Conservation (phyloP, 352 stramenopile genomes). For the Aphanomyces stellatus region DNA sequence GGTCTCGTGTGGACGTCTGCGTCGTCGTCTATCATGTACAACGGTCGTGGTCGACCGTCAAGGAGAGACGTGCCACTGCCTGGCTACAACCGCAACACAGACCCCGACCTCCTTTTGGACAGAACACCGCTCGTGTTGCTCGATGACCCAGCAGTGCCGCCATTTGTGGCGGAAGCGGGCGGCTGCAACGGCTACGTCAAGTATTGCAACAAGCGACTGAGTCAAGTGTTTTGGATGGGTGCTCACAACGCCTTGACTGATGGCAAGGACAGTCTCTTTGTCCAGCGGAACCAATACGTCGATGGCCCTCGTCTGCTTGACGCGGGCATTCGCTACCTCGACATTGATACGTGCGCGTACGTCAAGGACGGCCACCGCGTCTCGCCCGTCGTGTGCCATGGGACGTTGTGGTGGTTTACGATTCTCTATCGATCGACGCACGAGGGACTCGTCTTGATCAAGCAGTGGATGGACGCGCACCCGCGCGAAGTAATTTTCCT, state of each 20-base stretch:
- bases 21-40: too few relatives aligned
- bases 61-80: too few relatives aligned
- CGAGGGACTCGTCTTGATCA: background rate
- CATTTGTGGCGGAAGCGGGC: background rate
- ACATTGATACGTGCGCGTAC: background rate
- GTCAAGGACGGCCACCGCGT: background rate
- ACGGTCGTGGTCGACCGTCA: too few relatives aligned
- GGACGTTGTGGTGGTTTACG: background rate
- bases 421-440: background rate
- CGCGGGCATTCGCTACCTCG: background rate
- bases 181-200: background rate
- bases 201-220: background rate
- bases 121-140: background rate
- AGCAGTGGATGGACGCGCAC: background rate
- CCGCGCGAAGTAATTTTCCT: background rate
- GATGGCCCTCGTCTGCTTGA: background rate
- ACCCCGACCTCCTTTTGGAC: background rate
- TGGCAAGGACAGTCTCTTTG: too few relatives aligned
- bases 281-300: slow-evolving; percentile 3
- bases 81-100: background rate
- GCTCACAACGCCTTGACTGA: background rate
- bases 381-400: background rate
- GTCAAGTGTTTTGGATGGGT: slow-evolving; percentile 1
- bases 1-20: too few relatives aligned
- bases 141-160: background rate